Conservation (phyloP, 163 green algal genomes). For the Scenedesmus sp. region DNA sequence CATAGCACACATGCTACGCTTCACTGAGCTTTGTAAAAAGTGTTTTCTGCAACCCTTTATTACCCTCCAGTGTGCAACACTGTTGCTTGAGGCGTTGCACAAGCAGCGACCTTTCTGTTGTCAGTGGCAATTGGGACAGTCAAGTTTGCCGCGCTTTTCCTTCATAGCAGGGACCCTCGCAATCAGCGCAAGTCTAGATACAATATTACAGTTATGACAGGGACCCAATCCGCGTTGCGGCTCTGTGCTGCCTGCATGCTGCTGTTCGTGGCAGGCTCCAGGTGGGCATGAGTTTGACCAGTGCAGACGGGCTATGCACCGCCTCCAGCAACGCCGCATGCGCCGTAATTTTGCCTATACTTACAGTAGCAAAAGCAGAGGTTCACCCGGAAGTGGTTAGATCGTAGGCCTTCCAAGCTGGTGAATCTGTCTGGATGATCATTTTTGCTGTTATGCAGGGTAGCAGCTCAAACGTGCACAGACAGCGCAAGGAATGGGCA, state of each 20-base stretch:
- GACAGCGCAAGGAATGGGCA: conserved; percentile 26
- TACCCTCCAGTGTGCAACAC: too few relatives aligned
- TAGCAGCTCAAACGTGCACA: conserved; percentile 38
- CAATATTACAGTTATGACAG: neutral
- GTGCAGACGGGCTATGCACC: neutral
- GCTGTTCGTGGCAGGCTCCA: conserved; percentile 2
- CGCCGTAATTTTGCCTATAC: neutral
- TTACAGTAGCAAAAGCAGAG: too few relatives aligned
- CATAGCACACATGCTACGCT: neutral
- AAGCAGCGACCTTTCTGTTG: neutral
- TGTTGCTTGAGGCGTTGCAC: neutral
- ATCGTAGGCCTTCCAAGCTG: neutral
- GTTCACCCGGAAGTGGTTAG: too few relatives aligned
- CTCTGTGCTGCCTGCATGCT: conserved; percentile 5
- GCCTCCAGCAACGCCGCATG: neutral
- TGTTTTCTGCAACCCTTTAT: too few relatives aligned
- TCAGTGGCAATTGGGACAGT: neutral
- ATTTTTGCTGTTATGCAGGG: neutral
- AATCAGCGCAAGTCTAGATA: neutral
- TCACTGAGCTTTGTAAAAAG: too few relatives aligned
- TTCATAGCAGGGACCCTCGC: neutral
- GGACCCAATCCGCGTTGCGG: neutral
- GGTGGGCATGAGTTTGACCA: conserved; percentile 8
- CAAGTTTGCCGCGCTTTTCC: neutral
- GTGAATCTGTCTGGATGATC: neutral